phyloP scores from a whole-genome alignment of 257 asterid species.

The Anisodus tanguticus region DNA sequence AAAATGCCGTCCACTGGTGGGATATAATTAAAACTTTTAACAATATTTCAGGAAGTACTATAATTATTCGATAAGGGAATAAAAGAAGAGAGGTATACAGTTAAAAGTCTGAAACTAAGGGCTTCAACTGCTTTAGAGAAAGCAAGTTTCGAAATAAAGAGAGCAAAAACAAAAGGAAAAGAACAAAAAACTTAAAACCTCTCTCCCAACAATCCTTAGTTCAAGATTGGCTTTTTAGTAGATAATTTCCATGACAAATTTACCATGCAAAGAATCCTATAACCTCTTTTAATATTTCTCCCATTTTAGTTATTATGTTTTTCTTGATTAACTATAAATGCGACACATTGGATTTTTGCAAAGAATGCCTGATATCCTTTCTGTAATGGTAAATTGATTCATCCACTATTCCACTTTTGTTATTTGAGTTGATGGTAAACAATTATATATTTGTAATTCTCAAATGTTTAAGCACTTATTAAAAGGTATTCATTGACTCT shows the following conservation, averaged over 20 bases:
- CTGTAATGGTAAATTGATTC: background rate
- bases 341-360: background rate
- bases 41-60: background rate
- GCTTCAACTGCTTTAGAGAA: constrained; percentile 15
- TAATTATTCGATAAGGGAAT: background rate
- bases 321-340: background rate
- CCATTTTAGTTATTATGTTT: background rate
- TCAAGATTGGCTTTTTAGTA: background rate
- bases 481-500: too few relatives aligned
- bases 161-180: background rate
- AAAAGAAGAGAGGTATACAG: background rate
- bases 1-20: background rate
- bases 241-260: background rate
- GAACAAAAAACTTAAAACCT: background rate
- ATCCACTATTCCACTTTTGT: constrained; percentile 13
- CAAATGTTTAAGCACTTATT: background rate
- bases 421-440: background rate
- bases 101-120: constrained; percentile 14
- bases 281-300: background rate
- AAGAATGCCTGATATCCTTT: background rate
- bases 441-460: background rate
- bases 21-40: background rate
- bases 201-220: background rate
- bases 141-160: background rate
- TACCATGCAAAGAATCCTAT: background rate